A percentile compares a stretch with the other conserved stretches of the same genome.
Conservation (phyloP, 208 protist species). For the Leishmania major region DNA sequence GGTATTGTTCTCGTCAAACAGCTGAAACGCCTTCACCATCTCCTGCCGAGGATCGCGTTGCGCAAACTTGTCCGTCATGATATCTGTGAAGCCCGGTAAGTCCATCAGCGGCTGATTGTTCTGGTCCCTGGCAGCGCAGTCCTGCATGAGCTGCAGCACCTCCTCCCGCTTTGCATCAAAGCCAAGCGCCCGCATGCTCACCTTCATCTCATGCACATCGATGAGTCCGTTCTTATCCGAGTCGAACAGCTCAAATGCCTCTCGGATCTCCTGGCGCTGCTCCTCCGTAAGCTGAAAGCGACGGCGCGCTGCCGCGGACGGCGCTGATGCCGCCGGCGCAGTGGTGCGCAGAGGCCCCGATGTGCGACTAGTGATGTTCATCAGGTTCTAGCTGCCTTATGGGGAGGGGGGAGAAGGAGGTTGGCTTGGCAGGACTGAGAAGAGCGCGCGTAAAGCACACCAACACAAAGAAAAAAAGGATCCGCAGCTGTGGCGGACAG, state of each 20-base stretch:
- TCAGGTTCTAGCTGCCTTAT: not conserved
- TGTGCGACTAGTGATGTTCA: conserved; percentile 41
- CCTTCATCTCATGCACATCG: conserved; percentile 99
- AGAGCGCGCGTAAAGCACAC: not conserved
- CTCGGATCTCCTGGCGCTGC: conserved; percentile 98
- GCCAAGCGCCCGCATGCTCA: conserved; percentile 99
- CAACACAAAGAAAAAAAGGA: not conserved
- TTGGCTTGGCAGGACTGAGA: not conserved
- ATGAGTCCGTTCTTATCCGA: conserved; percentile 95
- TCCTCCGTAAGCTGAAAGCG: conserved; percentile 98
- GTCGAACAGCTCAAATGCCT: conserved; percentile 99
- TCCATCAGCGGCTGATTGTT: conserved; percentile 89
- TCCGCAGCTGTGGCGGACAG: not conserved
- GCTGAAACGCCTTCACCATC: conserved; percentile 96
- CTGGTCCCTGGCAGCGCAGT: conserved; percentile 82
- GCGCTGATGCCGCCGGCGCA: conserved; percentile 31
- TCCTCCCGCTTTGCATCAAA: conserved; percentile 98
- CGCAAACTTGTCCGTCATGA: conserved; percentile 94
- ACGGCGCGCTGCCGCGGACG: conserved; percentile 49
- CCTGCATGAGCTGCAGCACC: conserved; percentile 87
- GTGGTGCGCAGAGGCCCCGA: conserved; percentile 46
- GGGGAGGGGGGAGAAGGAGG: not conserved
- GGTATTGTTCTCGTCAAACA: conserved; percentile 97
- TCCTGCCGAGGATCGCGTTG: conserved; percentile 94
- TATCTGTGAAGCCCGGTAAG: conserved; percentile 89